A percentile compares a stretch with the other conserved stretches of the same genome.
phyloP scores from a whole-genome alignment of 1,139 yeast genomes.

The Blastobotrys aristatus region DNA sequence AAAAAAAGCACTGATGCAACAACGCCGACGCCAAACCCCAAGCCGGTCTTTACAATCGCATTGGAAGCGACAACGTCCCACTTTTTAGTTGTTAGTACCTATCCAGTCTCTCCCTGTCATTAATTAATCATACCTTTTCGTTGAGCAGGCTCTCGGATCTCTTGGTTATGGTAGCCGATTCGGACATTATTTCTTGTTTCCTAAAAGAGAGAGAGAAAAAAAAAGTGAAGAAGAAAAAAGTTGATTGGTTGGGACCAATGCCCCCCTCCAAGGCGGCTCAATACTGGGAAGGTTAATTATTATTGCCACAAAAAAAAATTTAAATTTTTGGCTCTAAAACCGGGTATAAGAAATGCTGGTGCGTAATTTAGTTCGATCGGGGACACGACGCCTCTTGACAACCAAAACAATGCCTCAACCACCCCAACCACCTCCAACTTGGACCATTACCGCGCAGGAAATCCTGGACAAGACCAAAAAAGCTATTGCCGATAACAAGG shows the following conservation, averaged over 20 bases:
- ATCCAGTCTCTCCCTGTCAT: not conserved
- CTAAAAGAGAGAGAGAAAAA: not conserved
- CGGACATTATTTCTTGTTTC: conserved; percentile 22
- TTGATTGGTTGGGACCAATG: conserved; percentile 4
- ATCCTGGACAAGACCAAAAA: conserved; percentile 43
- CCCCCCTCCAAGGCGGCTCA: no score
- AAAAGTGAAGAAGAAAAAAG: not conserved
- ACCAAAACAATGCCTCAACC: conserved; percentile 22
- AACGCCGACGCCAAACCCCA: conserved; percentile 97
- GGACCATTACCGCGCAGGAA: conserved; percentile 55
- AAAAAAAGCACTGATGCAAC: conserved; percentile 86
- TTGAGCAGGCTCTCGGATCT: conserved; percentile 64
- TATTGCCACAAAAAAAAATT: no score
- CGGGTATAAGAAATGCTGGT: no score
- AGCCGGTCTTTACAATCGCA: conserved; percentile 91
- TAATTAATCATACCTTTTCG: conserved; percentile 48
- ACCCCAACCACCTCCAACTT: conserved; percentile 50
- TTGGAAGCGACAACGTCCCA: conserved; percentile 98
- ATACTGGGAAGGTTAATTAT: no score
- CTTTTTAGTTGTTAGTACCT: conserved; percentile 28
- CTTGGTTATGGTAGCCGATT: conserved; percentile 19
- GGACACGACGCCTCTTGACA: not conserved
- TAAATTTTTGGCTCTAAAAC: no score
- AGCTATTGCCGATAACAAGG: conserved; percentile 43
- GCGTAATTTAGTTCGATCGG: conserved; percentile 1